phyloP scores from a whole-genome alignment of 1,139 yeast species.

The Pneumocystis murina region DNA sequence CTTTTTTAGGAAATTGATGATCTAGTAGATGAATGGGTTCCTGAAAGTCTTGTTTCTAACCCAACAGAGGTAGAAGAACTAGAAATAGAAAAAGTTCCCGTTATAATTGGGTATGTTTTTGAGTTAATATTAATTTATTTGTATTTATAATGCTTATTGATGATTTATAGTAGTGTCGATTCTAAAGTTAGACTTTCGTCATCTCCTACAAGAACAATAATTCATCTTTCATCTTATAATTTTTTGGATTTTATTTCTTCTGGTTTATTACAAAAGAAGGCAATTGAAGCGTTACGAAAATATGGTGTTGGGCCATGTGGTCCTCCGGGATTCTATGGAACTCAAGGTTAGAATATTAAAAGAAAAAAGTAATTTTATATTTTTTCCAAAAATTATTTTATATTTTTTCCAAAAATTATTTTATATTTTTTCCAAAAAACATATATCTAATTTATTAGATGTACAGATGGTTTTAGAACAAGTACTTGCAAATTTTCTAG shows the following conservation, averaged over 20 bases:
- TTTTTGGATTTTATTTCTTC: slow-evolving; percentile 44
- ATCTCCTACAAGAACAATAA: slow-evolving; percentile 11
- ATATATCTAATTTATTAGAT: slow-evolving; percentile 27
- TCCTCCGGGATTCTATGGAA: slow-evolving; percentile 94
- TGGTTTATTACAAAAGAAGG: slow-evolving; percentile 37
- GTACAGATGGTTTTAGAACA: slow-evolving; percentile 72
- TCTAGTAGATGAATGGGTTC: slow-evolving; percentile 78
- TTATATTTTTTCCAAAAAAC: not conserved
- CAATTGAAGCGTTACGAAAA: slow-evolving; percentile 42
- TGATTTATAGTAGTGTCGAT: slow-evolving; percentile 28
- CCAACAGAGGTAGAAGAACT: slow-evolving; percentile 40
- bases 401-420: not conserved
- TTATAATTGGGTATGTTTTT: slow-evolving; percentile 33
- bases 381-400: not conserved
- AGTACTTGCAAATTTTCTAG: slow-evolving; percentile 57
- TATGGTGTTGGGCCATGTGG: slow-evolving; percentile 98
- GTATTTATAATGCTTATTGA: not conserved
- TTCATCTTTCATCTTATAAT: slow-evolving; percentile 34
- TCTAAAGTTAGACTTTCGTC: slow-evolving; percentile 28
- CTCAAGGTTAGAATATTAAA: slow-evolving; percentile 31
- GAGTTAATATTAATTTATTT: not conserved
- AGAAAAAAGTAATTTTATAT: not conserved
- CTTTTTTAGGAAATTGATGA: slow-evolving; percentile 51
- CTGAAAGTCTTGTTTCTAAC: slow-evolving; percentile 59
- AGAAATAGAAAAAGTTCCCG: slow-evolving; percentile 51